These are phyloP conservation scores for Aspergillus ustus DNA, from an alignment of 2,329 filamentous ascomycete species.

Conservation along the genomic window DNA sequence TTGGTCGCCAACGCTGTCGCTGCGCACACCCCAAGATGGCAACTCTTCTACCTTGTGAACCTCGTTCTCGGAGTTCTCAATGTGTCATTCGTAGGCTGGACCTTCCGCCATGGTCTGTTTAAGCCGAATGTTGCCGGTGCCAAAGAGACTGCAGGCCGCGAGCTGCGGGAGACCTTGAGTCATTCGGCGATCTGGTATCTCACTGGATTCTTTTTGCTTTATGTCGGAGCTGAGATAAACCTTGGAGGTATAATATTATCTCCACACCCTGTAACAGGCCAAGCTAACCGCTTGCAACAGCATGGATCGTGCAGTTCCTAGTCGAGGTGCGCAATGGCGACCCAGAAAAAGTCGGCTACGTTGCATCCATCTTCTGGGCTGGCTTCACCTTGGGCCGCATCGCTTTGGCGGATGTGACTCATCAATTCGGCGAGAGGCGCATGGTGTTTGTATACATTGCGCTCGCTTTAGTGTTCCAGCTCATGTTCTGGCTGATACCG, in stretches of 20 bases:
- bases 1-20: conserved; percentile 31
- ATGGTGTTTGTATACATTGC: conserved; percentile 29
- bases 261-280: not conserved
- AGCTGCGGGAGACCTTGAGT: conserved; percentile 25
- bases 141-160: conserved; percentile 25
- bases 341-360: conserved; percentile 29
- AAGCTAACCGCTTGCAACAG: conserved; percentile 13
- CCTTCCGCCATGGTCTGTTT: conserved; percentile 28
- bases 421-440: conserved; percentile 28
- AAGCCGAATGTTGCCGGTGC: conserved; percentile 25
- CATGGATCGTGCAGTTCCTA: conserved; percentile 32
- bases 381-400: conserved; percentile 30
- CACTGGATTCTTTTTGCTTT: conserved; percentile 32
- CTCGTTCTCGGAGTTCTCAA: conserved; percentile 24
- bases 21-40: conserved; percentile 26
- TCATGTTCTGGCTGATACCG: conserved; percentile 30
- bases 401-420: conserved; percentile 29
- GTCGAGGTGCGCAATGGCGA: conserved; percentile 29
- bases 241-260: conserved; percentile 25
- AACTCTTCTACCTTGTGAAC: conserved; percentile 29
- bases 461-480: conserved; percentile 25
- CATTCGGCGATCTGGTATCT: conserved; percentile 29
- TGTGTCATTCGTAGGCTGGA: conserved; percentile 21
- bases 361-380: conserved; percentile 30
- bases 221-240: conserved; percentile 30